These are phyloP conservation scores for Paraphoma chrysanthemicola DNA, from an alignment of 2,329 filamentous ascomycete genomes.

Conservation along the genomic window DNA sequence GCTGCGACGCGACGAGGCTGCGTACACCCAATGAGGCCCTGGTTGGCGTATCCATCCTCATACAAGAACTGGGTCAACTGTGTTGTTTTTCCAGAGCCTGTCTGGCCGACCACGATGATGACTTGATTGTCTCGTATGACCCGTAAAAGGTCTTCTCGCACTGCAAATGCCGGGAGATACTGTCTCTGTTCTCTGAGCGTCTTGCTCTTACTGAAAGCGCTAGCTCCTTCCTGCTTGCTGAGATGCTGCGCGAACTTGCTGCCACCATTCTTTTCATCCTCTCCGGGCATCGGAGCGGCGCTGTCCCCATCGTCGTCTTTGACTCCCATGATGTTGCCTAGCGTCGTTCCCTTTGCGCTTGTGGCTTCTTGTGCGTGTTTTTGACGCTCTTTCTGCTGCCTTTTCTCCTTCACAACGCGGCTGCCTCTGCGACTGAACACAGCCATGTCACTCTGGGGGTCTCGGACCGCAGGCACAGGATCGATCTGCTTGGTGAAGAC, in stretches of 20 bases:
- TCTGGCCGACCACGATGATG: slow-evolving; percentile 95
- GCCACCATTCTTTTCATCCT: slow-evolving; percentile 70
- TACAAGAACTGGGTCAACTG: slow-evolving; percentile 95
- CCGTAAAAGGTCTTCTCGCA: slow-evolving; percentile 87
- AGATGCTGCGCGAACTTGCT: slow-evolving; percentile 90
- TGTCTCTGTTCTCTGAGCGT: slow-evolving; percentile 89
- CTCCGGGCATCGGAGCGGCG: slow-evolving; percentile 76
- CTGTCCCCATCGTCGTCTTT: slow-evolving; percentile 91
- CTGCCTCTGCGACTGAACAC: slow-evolving; percentile 97
- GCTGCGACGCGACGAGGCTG: slow-evolving; percentile 95
- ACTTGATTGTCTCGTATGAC: slow-evolving; percentile 98
- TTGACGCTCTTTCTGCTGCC: slow-evolving; percentile 91
- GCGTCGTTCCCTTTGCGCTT: slow-evolving; percentile 85
- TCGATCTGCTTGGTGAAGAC: slow-evolving; percentile 98
- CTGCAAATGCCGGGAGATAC: slow-evolving; percentile 92
- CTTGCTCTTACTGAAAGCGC: slow-evolving; percentile 92
- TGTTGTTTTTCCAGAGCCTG: slow-evolving; percentile 96
- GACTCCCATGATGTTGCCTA: slow-evolving; percentile 95
- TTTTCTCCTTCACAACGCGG: slow-evolving; percentile 85
- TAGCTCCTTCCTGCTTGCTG: slow-evolving; percentile 83
- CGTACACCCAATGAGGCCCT: slow-evolving; percentile 93
- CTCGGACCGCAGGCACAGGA: slow-evolving; percentile 88
- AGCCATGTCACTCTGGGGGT: slow-evolving; percentile 97
- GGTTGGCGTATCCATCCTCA: slow-evolving; percentile 89
- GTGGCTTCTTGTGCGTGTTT: slow-evolving; percentile 95